phyloP scores from a whole-genome alignment of 2,329 filamentous ascomycete species.

The Dissoconium aciculare region DNA sequence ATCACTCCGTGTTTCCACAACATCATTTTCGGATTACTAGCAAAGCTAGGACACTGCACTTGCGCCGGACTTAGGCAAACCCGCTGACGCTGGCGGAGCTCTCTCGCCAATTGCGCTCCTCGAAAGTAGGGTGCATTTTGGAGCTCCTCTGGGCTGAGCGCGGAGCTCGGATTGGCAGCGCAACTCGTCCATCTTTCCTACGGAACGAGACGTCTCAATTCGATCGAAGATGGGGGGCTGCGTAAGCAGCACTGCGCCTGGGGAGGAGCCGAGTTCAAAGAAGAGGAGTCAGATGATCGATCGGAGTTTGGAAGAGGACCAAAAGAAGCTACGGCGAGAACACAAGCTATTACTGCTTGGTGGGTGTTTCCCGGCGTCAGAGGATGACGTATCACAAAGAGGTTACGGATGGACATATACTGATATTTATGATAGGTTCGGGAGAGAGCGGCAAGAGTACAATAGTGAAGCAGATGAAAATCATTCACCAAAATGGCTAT shows the following conservation, averaged over 20 bases:
- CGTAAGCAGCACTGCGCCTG: conserved; percentile 75
- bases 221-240: conserved; percentile 86
- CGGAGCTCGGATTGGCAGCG: too few species aligned
- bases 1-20: too few species aligned
- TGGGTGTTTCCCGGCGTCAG: conserved; percentile 36
- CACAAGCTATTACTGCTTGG: conserved; percentile 96
- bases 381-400: too few species aligned
- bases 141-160: too few species aligned
- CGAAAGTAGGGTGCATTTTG: too few species aligned
- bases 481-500: conserved; percentile 97
- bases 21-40: too few species aligned
- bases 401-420: neutral
- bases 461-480: conserved; percentile 99
- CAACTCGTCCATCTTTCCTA: too few species aligned
- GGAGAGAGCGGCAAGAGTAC: conserved; percentile 98
- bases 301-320: conserved; percentile 84
- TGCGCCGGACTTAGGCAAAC: too few species aligned
- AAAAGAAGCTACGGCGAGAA: conserved; percentile 80
- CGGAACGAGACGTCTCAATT: too few species aligned
- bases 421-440: conserved; percentile 47
- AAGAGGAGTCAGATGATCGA: conserved; percentile 96
- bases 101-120: too few species aligned
- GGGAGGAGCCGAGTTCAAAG: conserved; percentile 81
- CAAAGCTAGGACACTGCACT: too few species aligned
- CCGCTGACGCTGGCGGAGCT: too few species aligned